phyloP scores from a whole-genome alignment of 2,329 filamentous ascomycete genomes.

The Monosporascus sp. region DNA sequence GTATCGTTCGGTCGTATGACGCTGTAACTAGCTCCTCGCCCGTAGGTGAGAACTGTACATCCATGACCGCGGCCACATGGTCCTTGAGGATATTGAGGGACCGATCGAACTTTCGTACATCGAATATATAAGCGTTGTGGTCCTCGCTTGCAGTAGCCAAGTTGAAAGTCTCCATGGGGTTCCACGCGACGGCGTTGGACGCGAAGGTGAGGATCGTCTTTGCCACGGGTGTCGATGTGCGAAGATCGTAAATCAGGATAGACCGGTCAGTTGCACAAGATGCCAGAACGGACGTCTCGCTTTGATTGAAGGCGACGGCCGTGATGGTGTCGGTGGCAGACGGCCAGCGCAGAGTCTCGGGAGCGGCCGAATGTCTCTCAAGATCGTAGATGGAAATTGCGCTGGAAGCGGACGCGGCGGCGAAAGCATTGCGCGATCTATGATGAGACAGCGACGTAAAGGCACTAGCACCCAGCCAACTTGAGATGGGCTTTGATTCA shows the following conservation, averaged over 20 bases:
- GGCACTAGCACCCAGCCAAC: conserved; percentile 76
- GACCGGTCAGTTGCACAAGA: conserved; percentile 82
- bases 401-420: conserved; percentile 63
- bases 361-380: conserved; percentile 71
- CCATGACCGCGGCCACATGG: conserved; percentile 73
- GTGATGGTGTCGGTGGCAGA: conserved; percentile 87
- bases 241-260: conserved; percentile 85
- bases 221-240: conserved; percentile 76
- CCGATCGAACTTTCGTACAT: conserved; percentile 85
- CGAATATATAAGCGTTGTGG: conserved; percentile 80
- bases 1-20: conserved; percentile 79
- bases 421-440: conserved; percentile 71
- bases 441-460: conserved; percentile 86
- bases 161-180: conserved; percentile 96
- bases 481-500: conserved; percentile 68
- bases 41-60: conserved; percentile 90
- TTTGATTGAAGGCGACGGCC: conserved; percentile 83
- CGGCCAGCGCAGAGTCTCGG: conserved; percentile 82
- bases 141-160: conserved; percentile 91
- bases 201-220: conserved; percentile 79
- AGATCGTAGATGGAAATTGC: conserved; percentile 86
- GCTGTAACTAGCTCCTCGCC: conserved; percentile 90
- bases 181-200: conserved; percentile 82
- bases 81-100: conserved; percentile 79
- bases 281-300: conserved; percentile 85